Conservation (phyloP, 129 eudicot species). For the Erigeron canadensis region DNA sequence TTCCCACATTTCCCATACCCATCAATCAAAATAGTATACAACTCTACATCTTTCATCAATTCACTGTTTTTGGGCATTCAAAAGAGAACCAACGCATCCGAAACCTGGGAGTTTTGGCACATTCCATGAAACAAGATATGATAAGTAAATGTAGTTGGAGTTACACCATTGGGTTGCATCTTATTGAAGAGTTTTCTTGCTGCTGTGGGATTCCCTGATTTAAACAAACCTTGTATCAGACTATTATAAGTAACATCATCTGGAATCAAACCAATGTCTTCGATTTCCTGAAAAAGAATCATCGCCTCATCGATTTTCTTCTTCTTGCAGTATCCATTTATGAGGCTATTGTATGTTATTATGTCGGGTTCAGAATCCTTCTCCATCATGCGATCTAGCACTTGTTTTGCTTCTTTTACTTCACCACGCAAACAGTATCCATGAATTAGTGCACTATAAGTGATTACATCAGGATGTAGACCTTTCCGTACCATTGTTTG, state of each 20-base stretch:
- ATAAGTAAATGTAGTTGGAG: constrained; percentile 19
- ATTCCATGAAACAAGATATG: constrained; percentile 25
- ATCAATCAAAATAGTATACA: constrained; percentile 30
- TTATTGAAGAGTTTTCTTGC: constrained; percentile 23
- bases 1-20: constrained; percentile 28
- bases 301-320: constrained; percentile 23
- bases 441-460: constrained; percentile 28
- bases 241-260: constrained; percentile 20
- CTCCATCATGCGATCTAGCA: constrained; percentile 20
- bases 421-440: constrained; percentile 55
- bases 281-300: constrained; percentile 25
- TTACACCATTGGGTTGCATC: constrained; percentile 19
- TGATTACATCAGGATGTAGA: constrained; percentile 25
- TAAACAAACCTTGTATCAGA: constrained; percentile 27
- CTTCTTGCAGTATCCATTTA: constrained; percentile 30
- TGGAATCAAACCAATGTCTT: constrained; percentile 25
- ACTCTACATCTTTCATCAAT: constrained; percentile 3
- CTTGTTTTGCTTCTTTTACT: constrained; percentile 27
- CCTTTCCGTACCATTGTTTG: constrained; percentile 25
- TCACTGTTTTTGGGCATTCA: constrained; percentile 2
- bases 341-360: constrained; percentile 17
- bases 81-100: constrained; percentile 30
- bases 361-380: constrained; percentile 22
- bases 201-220: neutral
- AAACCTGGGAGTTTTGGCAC: constrained; percentile 5